Evolutionary conservation across 768 basidiomycete genomes (phyloP).

Genomic region (Leccinum sublutescens): DNA sequence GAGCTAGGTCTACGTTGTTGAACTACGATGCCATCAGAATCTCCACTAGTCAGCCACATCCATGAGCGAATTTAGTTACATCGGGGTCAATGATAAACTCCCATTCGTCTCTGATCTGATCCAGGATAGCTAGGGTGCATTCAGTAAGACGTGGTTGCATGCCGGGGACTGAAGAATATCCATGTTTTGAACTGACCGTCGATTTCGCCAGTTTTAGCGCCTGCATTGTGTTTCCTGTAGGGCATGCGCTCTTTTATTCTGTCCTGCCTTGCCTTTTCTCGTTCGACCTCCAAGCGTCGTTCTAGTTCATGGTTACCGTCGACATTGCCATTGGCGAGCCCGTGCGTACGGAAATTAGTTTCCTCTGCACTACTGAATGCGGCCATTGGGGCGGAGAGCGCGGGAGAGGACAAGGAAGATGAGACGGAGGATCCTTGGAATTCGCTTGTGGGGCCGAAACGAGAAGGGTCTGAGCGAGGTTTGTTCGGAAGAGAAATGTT

Average conservation of each 20-base stretch:
- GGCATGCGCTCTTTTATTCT: constrained; percentile 68
- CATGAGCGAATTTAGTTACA: constrained; percentile 41
- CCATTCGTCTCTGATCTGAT: constrained; percentile 88
- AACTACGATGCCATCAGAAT: constrained; percentile 51
- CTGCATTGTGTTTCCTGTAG: constrained; percentile 50
- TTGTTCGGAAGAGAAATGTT: constrained; percentile 19
- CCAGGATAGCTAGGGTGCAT: constrained; percentile 61
- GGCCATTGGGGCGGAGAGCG: constrained; percentile 56
- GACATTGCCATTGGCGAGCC: constrained; percentile 49
- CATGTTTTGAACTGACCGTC: constrained; percentile 59
- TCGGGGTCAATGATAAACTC: constrained; percentile 81
- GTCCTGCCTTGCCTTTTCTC: constrained; percentile 64
- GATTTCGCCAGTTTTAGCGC: constrained; percentile 72
- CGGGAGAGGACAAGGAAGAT: constrained; percentile 42
- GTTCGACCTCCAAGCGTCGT: constrained; percentile 58
- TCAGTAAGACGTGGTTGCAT: constrained; percentile 2
- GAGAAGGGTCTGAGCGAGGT: constrained; percentile 18
- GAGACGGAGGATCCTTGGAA: constrained; percentile 20
- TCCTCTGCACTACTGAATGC: constrained; percentile 62
- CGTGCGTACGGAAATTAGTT: constrained; percentile 51
- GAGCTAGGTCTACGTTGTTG: constrained; percentile 90
- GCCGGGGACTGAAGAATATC: background rate
- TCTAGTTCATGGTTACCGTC: constrained; percentile 58
- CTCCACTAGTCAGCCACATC: constrained; percentile 1
- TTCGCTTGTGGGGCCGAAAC: constrained; percentile 14